Percentiles rank a stretch among this genome's conserved stretches.
phyloP scores from a whole-genome alignment of 225 moss, liverwort and hornwort species.

The Pleurozium schreberi region DNA sequence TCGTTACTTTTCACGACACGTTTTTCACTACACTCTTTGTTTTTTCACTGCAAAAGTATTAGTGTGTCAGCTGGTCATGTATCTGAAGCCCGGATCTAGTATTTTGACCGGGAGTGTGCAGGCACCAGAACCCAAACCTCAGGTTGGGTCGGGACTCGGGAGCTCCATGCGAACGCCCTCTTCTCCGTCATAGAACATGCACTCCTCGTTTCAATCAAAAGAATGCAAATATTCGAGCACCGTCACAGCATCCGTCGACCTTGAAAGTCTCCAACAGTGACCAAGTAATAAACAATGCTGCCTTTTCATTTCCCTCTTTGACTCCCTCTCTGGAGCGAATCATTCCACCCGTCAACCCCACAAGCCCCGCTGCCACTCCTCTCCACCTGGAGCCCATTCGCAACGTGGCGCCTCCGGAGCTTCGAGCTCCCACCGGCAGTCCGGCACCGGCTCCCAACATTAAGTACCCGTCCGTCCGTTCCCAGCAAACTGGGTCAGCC shows the following conservation, averaged over 20 bases:
- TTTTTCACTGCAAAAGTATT: not conserved
- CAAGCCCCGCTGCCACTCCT: not conserved
- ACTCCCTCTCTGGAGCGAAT: not conserved
- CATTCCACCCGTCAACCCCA: not conserved
- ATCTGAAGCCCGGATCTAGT: not conserved
- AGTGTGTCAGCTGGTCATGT: not conserved
- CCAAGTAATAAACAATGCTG: not conserved
- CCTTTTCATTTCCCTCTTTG: not conserved
- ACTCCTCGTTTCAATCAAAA: not conserved
- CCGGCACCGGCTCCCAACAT: not conserved
- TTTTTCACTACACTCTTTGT: not conserved
- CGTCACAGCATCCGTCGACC: not conserved
- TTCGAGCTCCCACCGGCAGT: not conserved
- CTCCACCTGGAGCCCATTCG: conserved; percentile 26
- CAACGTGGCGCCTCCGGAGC: conserved; percentile 7
- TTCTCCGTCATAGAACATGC: not conserved
- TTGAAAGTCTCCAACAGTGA: not conserved
- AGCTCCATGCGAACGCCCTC: not conserved
- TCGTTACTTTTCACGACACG: not conserved
- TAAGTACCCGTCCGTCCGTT: not conserved
- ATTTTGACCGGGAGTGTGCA: not conserved
- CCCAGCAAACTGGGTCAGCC: not conserved
- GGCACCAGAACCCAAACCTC: not conserved
- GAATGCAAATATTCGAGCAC: not conserved
- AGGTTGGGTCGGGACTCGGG: not conserved